These are phyloP conservation scores for Nicotiana knightiana DNA, from an alignment of 257 asterid species.

Conservation along the genomic window DNA sequence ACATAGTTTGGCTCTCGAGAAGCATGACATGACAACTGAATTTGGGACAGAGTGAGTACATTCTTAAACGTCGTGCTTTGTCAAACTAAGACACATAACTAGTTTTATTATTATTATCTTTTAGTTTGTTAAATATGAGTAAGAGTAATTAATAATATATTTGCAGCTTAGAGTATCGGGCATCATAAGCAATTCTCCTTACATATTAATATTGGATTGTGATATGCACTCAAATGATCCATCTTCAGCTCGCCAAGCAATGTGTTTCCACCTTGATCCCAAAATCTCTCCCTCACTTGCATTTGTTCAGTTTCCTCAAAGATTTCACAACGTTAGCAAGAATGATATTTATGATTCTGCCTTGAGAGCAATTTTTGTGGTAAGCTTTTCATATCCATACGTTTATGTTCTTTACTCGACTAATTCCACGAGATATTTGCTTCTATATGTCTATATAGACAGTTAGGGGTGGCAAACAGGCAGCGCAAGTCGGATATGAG, in stretches of 20 bases:
- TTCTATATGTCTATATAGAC: no score
- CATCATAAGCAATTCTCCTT: slow-evolving; percentile 62
- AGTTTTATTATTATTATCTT: neutral
- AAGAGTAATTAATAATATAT: neutral
- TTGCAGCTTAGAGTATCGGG: slow-evolving; percentile 70
- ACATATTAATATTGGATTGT: slow-evolving; percentile 45
- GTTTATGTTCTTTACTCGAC: no score
- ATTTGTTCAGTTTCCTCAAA: slow-evolving; percentile 69
- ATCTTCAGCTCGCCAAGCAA: slow-evolving; percentile 46
- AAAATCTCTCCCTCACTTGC: slow-evolving; percentile 30
- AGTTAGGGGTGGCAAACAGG: no score
- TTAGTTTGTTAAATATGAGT: neutral
- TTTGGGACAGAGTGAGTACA: neutral
- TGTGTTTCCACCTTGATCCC: slow-evolving; percentile 44
- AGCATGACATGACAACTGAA: no score
- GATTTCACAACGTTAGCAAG: slow-evolving; percentile 41
- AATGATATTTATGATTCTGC: slow-evolving; percentile 47
- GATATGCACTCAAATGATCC: slow-evolving; percentile 45
- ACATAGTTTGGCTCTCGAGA: no score
- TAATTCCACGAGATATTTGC: no score
- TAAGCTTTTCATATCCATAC: neutral
- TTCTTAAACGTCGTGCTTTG: neutral
- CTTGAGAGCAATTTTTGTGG: slow-evolving; percentile 23
- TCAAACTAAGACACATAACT: neutral
- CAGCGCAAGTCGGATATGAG: no score